These are phyloP conservation scores for Xerocomus spinulosus DNA, from an alignment of 768 basidiomycete genomes.

Conservation along the genomic window DNA sequence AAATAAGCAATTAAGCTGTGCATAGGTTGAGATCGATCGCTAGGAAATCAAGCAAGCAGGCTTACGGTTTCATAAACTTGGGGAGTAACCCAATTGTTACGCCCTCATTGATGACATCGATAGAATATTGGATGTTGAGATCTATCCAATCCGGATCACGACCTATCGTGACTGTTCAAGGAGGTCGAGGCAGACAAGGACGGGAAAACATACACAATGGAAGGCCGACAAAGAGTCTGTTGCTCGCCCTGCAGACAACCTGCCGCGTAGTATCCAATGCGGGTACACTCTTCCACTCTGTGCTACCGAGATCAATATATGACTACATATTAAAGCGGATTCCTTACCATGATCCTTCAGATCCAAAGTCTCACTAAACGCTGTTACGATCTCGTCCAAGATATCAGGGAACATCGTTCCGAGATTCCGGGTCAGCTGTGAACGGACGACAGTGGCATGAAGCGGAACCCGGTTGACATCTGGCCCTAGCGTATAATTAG, in stretches of 20 bases:
- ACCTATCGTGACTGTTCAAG: conserved; percentile 26
- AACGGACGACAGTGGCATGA: conserved; percentile 28
- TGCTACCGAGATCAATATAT: conserved; percentile 4
- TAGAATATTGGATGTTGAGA: conserved; percentile 29
- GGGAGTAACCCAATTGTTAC: conserved; percentile 30
- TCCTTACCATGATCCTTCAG: conserved; percentile 13
- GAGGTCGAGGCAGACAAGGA: too few relatives aligned
- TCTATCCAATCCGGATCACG: conserved; percentile 34
- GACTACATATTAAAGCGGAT: not conserved
- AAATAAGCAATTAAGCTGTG: conserved; percentile 13
- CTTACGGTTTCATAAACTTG: conserved; percentile 28
- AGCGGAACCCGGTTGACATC: conserved; percentile 27
- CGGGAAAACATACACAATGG: conserved; percentile 37
- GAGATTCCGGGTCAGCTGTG: conserved; percentile 36
- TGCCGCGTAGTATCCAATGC: conserved; percentile 24
- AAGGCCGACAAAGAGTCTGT: conserved; percentile 46
- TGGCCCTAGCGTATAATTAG: conserved; percentile 35
- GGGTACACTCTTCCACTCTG: conserved; percentile 38
- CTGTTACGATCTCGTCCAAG: conserved; percentile 38
- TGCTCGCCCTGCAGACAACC: conserved; percentile 39
- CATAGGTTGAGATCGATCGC: not conserved
- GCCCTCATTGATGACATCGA: conserved; percentile 19
- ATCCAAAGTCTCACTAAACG: conserved; percentile 37
- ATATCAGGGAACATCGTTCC: conserved; percentile 36
- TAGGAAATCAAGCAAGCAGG: not conserved